These are phyloP conservation scores for Ceratocystis alfenasii DNA, from an alignment of 2,329 filamentous ascomycete genomes.

Conservation along the genomic window DNA sequence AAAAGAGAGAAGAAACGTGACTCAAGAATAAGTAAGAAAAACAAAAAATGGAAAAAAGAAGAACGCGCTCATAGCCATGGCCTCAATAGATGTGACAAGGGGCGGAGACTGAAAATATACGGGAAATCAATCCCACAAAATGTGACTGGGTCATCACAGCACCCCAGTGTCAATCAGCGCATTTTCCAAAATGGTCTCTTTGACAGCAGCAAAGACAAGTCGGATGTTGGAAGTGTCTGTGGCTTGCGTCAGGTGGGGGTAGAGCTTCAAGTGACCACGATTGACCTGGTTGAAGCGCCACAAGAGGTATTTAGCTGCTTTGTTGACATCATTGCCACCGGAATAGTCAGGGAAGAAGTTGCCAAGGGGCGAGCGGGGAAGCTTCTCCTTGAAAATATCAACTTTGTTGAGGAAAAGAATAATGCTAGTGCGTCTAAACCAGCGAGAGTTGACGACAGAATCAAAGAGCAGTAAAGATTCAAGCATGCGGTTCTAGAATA, in stretches of 20 bases:
- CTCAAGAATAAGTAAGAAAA: not conserved
- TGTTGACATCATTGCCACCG: constrained; percentile 93
- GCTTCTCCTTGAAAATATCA: constrained; percentile 92
- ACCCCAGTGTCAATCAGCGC: constrained; percentile 97
- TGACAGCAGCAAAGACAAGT: constrained; percentile 93
- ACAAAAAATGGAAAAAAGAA: not conserved
- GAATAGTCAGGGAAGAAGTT: constrained; percentile 99
- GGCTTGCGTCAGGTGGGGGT: constrained; percentile 95
- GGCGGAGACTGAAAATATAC: not conserved
- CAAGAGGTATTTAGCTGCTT: constrained; percentile 90
- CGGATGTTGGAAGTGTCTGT: constrained; percentile 98
- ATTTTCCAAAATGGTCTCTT: constrained; percentile 97
- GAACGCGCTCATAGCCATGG: not conserved
- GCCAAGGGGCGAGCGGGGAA: constrained; percentile 73
- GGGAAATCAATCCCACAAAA: not conserved
- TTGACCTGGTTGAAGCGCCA: constrained; percentile 99
- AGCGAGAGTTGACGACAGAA: constrained; percentile 94
- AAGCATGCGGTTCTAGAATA: constrained; percentile 92
- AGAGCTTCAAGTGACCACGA: constrained; percentile 85
- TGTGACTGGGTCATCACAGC: constrained; percentile 39
- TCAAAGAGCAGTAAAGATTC: constrained; percentile 93
- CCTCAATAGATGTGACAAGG: not conserved
- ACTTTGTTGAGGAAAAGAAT: constrained; percentile 99
- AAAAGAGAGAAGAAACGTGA: not conserved
- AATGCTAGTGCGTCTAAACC: constrained; percentile 98